phyloP scores from a whole-genome alignment of 495 filamentous ascomycete genomes.

The Echria macrotheca region DNA sequence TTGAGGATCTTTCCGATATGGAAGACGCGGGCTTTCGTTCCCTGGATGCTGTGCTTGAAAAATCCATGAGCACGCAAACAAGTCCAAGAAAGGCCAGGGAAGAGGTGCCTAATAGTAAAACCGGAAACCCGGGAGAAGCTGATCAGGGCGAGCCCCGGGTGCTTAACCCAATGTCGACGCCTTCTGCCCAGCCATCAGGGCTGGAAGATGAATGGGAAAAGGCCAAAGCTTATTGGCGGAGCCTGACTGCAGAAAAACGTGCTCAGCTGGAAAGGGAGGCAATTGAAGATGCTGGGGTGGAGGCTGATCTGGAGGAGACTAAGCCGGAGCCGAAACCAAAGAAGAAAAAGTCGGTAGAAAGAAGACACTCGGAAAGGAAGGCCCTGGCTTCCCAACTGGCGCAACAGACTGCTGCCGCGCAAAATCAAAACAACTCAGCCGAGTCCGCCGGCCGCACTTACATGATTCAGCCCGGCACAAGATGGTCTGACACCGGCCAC shows the following conservation, averaged over 20 bases:
- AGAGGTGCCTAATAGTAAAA: too few species aligned
- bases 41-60: constrained; percentile 77
- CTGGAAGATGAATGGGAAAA: constrained; percentile 52
- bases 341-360: constrained; percentile 36
- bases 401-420: constrained; percentile 22
- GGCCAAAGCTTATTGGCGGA: constrained; percentile 59
- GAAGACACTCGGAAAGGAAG: constrained; percentile 25
- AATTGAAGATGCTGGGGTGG: constrained; percentile 40
- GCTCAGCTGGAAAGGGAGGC: constrained; percentile 53
- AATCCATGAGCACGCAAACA: too few species aligned
- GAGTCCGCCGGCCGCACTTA: constrained; percentile 29
- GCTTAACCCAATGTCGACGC: too few species aligned
- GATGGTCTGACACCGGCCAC: constrained; percentile 16
- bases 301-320: constrained; percentile 38
- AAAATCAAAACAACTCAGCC: constrained; percentile 4
- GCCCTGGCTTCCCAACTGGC: constrained; percentile 24
- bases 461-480: constrained; percentile 40
- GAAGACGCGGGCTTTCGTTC: constrained; percentile 75
- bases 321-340: constrained; percentile 27
- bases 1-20: constrained; percentile 64
- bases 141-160: too few species aligned
- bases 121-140: too few species aligned
- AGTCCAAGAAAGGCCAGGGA: too few species aligned
- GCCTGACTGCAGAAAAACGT: constrained; percentile 53
- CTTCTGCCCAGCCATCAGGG: constrained; percentile 9